A percentile compares a stretch with the other conserved stretches of the same genome.
phyloP scores from a whole-genome alignment of 2,329 filamentous ascomycete genomes.

The Chrysoporthe deuterocubensis region DNA sequence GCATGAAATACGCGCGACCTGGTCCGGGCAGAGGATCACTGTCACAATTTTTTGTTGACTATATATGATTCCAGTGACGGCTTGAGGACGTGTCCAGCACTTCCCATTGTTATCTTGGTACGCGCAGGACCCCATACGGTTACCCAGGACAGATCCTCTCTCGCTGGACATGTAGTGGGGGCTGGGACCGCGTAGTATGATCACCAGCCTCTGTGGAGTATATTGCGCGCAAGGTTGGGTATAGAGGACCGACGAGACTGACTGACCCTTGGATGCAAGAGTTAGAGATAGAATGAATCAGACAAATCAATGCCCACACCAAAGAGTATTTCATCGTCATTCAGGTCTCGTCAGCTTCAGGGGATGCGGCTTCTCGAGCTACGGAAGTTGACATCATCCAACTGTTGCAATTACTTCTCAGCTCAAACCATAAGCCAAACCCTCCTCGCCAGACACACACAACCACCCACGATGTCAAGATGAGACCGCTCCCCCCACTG shows the following conservation, averaged over 20 bases:
- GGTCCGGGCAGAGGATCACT: no score
- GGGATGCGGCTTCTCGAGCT: neutral
- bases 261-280: no score
- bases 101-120: neutral
- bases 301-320: no score
- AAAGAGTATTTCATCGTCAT: no score
- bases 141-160: no score
- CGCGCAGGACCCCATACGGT: neutral
- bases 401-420: neutral
- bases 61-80: neutral
- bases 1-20: neutral
- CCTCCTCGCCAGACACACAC: neutral
- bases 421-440: neutral
- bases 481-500: constrained; percentile 17
- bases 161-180: no score
- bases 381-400: neutral
- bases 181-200: no score
- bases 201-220: no score
- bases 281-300: no score
- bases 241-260: no score
- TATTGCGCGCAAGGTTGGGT: no score
- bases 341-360: neutral
- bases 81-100: neutral
- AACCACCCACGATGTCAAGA: constrained; percentile 11
- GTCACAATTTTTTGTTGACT: no score